phyloP scores from a whole-genome alignment of 2,329 filamentous ascomycete genomes.

The Colletotrichum musicola region DNA sequence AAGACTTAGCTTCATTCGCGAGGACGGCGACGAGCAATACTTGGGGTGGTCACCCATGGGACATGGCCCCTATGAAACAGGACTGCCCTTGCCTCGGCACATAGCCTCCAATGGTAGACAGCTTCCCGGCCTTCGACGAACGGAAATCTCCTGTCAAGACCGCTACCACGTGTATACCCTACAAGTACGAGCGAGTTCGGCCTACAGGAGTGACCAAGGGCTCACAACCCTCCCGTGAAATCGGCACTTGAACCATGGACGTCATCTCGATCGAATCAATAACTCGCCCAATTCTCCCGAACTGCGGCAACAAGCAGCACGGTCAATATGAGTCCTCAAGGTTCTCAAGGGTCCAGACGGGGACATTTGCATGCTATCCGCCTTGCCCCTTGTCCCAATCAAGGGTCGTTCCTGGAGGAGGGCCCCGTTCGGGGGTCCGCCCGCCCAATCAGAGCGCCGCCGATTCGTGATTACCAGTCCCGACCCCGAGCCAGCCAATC shows the following conservation, averaged over 20 bases:
- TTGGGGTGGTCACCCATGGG: too few relatives aligned
- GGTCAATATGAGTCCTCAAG: constrained; percentile 17
- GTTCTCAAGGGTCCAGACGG: constrained; percentile 13
- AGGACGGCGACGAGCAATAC: too few relatives aligned
- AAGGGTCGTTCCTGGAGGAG: background rate
- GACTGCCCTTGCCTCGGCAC: too few relatives aligned
- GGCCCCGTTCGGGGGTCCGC: constrained; percentile 1
- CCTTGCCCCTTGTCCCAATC: constrained; percentile 11
- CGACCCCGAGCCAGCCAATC: constrained; percentile 30
- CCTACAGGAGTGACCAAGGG: background rate
- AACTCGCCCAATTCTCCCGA: background rate
- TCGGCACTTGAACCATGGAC: background rate
- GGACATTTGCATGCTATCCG: background rate
- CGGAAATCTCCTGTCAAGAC: too few relatives aligned
- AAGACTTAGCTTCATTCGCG: too few relatives aligned
- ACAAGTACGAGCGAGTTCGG: too few relatives aligned
- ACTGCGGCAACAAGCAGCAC: background rate
- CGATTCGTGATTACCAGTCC: constrained; percentile 34
- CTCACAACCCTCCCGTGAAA: background rate
- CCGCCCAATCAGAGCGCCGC: constrained; percentile 21
- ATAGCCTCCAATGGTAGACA: too few relatives aligned
- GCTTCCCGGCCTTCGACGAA: too few relatives aligned
- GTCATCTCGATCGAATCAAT: background rate
- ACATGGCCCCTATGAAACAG: too few relatives aligned
- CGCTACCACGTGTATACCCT: too few relatives aligned